Evolutionary conservation across 345 rosid species (phyloP).

Genomic region (Pelargonium nanum): DNA sequence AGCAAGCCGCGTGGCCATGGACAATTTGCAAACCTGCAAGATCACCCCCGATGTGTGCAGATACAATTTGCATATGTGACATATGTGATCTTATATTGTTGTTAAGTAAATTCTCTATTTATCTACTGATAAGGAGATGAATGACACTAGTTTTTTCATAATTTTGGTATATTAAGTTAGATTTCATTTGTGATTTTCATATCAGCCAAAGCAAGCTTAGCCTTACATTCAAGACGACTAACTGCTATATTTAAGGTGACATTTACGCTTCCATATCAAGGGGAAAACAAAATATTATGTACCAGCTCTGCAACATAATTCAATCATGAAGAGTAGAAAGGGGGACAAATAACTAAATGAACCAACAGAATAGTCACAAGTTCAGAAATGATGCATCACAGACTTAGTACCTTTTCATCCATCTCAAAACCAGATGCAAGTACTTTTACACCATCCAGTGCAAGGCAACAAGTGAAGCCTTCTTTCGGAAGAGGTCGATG

Average conservation of each 20-base stretch:
- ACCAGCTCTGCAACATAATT: background rate
- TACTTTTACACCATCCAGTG: conserved; percentile 83
- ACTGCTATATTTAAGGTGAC: too few relatives aligned
- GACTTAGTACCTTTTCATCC: conserved; percentile 65
- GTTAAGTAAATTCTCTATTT: too few relatives aligned
- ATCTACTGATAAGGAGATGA: too few relatives aligned
- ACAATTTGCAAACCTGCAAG: too few relatives aligned
- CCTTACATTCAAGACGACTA: too few relatives aligned
- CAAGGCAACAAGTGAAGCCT: conserved; percentile 83
- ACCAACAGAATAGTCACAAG: background rate
- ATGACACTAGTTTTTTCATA: too few relatives aligned
- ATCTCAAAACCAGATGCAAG: conserved; percentile 78
- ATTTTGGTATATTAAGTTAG: too few relatives aligned
- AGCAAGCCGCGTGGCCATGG: too few relatives aligned
- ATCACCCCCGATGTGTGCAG: too few relatives aligned
- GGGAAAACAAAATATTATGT: background rate
- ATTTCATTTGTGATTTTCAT: background rate
- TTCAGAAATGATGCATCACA: background rate
- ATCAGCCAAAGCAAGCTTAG: background rate
- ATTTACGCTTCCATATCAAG: too few relatives aligned
- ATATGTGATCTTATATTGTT: too few relatives aligned
- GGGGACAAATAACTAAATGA: background rate
- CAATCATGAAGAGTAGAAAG: background rate
- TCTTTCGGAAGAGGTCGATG: conserved; percentile 60
- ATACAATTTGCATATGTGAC: too few relatives aligned